Evolutionary conservation across 805 yeast species (phyloP).

Genomic region (Ogataea methanolica): DNA sequence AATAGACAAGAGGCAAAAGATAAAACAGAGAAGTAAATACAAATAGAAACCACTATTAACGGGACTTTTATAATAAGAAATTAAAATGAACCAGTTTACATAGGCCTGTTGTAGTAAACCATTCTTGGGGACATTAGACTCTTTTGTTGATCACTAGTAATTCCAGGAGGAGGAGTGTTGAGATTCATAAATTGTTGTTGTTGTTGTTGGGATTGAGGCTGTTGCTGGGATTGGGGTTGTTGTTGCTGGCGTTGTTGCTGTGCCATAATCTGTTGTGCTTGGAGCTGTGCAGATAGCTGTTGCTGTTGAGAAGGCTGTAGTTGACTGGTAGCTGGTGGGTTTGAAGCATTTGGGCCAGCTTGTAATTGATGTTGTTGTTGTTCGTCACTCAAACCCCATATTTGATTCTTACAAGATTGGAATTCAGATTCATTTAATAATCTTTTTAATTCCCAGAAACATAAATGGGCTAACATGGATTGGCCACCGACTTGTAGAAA

Average conservation of each 20-base stretch:
- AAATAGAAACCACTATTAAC: background rate
- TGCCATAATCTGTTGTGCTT: constrained; percentile 3
- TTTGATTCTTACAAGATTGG: constrained; percentile 20
- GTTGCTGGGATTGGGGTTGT: constrained; percentile 2
- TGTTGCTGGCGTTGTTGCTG: constrained; percentile 8
- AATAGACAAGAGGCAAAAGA: background rate
- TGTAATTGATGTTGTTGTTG: background rate
- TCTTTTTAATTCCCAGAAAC: constrained; percentile 53
- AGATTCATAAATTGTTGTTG: constrained; percentile 10
- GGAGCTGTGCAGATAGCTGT: constrained; percentile 3
- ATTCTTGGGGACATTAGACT: constrained; percentile 20
- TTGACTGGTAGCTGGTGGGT: background rate
- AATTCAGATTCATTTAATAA: constrained; percentile 18
- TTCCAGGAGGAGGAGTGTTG: constrained; percentile 16
- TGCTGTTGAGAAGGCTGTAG: constrained; percentile 4
- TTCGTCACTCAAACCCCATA: constrained; percentile 29
- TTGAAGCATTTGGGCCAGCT: background rate
- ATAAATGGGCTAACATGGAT: constrained; percentile 56
- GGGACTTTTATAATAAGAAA: background rate
- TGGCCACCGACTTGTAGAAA: constrained; percentile 60
- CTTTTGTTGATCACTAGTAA: constrained; percentile 16
- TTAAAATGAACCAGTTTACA: background rate
- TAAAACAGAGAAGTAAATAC: background rate
- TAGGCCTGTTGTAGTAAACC: constrained; percentile 14
- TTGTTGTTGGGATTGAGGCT: background rate